Percentiles rank a stretch among this genome's conserved stretches.
These are phyloP conservation scores for Noccaea caerulescens DNA, from an alignment of 345 rosid species.

Conservation along the genomic window DNA sequence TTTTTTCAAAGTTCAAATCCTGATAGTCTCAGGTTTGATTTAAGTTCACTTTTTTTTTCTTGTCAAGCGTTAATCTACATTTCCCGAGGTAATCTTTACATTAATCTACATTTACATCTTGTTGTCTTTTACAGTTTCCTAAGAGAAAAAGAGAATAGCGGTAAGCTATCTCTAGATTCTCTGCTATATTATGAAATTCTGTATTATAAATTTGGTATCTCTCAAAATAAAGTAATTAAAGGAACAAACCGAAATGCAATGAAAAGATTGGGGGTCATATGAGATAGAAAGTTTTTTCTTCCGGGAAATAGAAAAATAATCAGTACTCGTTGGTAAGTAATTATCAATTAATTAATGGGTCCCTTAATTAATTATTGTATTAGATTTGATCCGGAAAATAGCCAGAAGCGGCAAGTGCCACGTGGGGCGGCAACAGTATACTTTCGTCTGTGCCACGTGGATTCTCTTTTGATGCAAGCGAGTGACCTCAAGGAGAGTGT, in stretches of 20 bases:
- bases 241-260: not conserved
- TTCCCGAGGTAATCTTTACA: too few species aligned
- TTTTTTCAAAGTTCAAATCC: constrained; percentile 10
- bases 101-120: not conserved
- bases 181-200: not conserved
- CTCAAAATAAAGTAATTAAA: not conserved
- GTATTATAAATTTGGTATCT: not conserved
- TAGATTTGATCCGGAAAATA: constrained; percentile 15
- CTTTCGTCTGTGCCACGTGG: constrained; percentile 12
- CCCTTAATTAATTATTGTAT: not conserved
- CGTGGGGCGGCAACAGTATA: constrained; percentile 37
- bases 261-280: constrained; percentile 4
- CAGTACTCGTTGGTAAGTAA: not conserved
- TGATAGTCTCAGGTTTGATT: constrained; percentile 15
- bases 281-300: not conserved
- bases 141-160: not conserved
- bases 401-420: constrained; percentile 27
- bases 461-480: not conserved
- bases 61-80: not conserved
- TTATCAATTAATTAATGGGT: not conserved
- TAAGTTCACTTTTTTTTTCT: not conserved
- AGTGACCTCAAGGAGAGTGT: not conserved
- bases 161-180: not conserved
- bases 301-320: not conserved
- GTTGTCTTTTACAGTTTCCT: not conserved